Conservation (phyloP, 2,329 filamentous ascomycete species). For the Ophiocordyceps unilateralis region DNA sequence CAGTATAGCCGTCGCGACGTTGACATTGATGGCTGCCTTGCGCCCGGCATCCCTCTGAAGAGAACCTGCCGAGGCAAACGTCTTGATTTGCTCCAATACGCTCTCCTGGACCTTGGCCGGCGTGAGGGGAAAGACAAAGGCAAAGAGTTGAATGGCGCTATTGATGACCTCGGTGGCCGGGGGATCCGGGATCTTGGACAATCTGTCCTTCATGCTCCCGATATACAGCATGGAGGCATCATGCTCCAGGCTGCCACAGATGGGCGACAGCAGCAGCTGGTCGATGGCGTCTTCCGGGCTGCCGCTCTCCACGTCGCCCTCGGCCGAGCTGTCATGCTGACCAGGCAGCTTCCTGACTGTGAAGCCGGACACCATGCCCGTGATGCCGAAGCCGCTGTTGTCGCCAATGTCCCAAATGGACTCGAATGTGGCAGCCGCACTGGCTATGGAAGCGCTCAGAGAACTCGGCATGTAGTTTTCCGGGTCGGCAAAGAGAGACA, state of each 20-base stretch:
- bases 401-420: constrained; percentile 90
- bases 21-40: constrained; percentile 81
- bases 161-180: constrained; percentile 89
- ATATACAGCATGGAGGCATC: constrained; percentile 73
- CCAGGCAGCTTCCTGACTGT: constrained; percentile 53
- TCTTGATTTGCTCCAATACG: constrained; percentile 82
- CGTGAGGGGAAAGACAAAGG: constrained; percentile 76
- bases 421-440: constrained; percentile 76
- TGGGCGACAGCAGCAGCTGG: constrained; percentile 44
- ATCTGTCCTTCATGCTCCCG: constrained; percentile 20
- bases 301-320: constrained; percentile 29
- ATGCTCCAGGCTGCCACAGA: constrained; percentile 74
- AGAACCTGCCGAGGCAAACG: constrained; percentile 64
- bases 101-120: constrained; percentile 89
- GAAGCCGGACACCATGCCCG: constrained; percentile 66
- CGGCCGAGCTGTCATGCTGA: constrained; percentile 37
- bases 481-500: constrained; percentile 84
- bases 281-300: constrained; percentile 51
- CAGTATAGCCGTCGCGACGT: constrained; percentile 67
- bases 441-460: constrained; percentile 79
- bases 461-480: constrained; percentile 75
- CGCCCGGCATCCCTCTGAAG: constrained; percentile 75
- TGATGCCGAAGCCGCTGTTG: constrained; percentile 88
- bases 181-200: constrained; percentile 45
- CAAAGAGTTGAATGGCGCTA: constrained; percentile 82